Conservation (phyloP, 345 rosid species). For the Acer saccharum region DNA sequence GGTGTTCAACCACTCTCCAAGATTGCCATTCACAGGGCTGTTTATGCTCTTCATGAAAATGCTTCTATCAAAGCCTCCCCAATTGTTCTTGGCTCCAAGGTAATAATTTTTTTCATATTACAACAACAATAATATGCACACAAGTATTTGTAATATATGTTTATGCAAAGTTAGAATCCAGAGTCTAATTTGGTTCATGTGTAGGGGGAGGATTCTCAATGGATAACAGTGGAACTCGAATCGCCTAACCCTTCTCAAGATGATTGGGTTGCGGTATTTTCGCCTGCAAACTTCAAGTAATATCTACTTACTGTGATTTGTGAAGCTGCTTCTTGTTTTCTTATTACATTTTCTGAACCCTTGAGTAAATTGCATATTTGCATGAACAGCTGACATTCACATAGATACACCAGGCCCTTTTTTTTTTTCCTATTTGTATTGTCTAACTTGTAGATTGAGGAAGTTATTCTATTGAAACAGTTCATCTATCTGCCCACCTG, state of each 20-base stretch:
- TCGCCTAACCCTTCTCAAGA: conserved; percentile 46
- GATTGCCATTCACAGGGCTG: conserved; percentile 26
- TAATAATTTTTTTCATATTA: background rate
- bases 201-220: conserved; percentile 78
- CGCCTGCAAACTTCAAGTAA: conserved; percentile 87
- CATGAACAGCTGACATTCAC: background rate
- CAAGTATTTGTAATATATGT: background rate
- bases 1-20: conserved; percentile 33
- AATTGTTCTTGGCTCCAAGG: conserved; percentile 23
- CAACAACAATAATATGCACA: background rate
- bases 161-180: background rate
- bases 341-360: background rate
- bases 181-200: background rate
- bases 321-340: background rate
- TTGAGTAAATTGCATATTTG: background rate
- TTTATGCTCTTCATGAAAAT: conserved; percentile 23
- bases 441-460: background rate
- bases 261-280: conserved; percentile 91
- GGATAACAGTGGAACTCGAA: conserved; percentile 55
- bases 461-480: conserved; percentile 36
- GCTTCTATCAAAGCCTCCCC: conserved; percentile 29
- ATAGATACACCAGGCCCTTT: background rate
- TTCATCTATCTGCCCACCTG: conserved; percentile 52
- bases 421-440: background rate
- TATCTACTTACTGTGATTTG: background rate